phyloP scores from a whole-genome alignment of 306 rosid genomes.

The Fragaria iinumae region DNA sequence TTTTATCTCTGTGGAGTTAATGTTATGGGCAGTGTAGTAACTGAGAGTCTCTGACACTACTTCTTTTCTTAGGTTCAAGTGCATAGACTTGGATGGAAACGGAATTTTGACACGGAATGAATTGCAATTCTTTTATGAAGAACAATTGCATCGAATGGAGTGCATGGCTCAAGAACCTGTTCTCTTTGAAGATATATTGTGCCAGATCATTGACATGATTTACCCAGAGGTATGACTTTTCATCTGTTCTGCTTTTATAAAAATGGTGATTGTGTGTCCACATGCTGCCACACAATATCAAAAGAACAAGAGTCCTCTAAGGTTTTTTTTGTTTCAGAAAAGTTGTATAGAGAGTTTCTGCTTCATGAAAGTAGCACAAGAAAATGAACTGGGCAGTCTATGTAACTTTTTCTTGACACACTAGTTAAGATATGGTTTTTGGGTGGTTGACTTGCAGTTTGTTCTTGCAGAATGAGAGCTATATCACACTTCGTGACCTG shows the following conservation, averaged over 20 bases:
- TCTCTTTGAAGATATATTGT: conserved; percentile 95
- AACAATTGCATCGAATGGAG: conserved; percentile 98
- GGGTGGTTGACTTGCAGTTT: conserved; percentile 19
- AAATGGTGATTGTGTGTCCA: background rate
- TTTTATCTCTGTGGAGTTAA: conserved; percentile 2
- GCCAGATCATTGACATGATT: conserved; percentile 98
- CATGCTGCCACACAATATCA: background rate
- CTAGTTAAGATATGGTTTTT: background rate
- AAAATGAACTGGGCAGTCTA: conserved; percentile 2
- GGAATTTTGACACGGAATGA: conserved; percentile 88
- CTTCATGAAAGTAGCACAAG: background rate
- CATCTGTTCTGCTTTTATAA: conserved; percentile 17
- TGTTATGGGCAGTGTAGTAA: conserved; percentile 14
- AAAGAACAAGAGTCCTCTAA: background rate
- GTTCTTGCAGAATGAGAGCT: conserved; percentile 71
- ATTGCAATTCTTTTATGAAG: conserved; percentile 97
- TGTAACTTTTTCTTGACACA: background rate
- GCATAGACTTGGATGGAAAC: conserved; percentile 96
- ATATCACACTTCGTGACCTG: conserved; percentile 71
- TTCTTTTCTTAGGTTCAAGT: conserved; percentile 76
- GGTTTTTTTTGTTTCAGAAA: background rate
- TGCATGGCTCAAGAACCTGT: conserved; percentile 99
- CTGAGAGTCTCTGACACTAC: conserved; percentile 27
- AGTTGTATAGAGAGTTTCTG: background rate
- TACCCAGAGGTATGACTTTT: conserved; percentile 74